These are phyloP conservation scores for Starmerella scarabaei DNA, from an alignment of 805 yeast species.

Conservation along the genomic window DNA sequence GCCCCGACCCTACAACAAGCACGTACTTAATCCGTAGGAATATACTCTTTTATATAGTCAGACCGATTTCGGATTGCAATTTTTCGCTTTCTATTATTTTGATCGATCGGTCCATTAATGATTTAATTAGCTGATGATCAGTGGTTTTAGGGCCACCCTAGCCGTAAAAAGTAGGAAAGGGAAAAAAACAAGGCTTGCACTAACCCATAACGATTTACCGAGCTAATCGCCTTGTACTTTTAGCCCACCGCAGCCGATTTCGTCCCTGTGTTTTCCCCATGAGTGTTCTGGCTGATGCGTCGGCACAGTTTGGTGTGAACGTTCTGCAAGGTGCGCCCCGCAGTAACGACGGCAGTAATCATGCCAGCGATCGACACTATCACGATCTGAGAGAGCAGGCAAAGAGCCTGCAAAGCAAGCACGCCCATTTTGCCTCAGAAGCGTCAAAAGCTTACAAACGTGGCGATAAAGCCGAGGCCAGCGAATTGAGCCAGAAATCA, in stretches of 20 bases:
- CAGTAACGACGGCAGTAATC: conserved; percentile 28
- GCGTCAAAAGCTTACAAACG: conserved; percentile 65
- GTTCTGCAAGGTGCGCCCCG: conserved; percentile 8
- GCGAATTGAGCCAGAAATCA: conserved; percentile 55
- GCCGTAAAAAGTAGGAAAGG: too few relatives aligned
- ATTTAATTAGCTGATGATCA: too few relatives aligned
- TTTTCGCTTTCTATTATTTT: too few relatives aligned
- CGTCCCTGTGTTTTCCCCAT: background rate
- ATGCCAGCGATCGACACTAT: conserved; percentile 36
- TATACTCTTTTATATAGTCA: too few relatives aligned
- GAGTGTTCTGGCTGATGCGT: conserved; percentile 8
- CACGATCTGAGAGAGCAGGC: conserved; percentile 54
- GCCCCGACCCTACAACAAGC: conserved; percentile 4
- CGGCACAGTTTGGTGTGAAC: conserved; percentile 7
- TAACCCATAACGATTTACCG: too few relatives aligned
- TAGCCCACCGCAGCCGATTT: background rate
- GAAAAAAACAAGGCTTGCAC: too few relatives aligned
- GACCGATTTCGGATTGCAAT: too few relatives aligned
- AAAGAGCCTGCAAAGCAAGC: conserved; percentile 46
- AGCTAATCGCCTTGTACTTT: too few relatives aligned
- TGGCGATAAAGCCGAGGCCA: conserved; percentile 66
- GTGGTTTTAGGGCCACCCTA: too few relatives aligned
- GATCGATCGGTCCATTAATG: too few relatives aligned
- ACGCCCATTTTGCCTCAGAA: conserved; percentile 42
- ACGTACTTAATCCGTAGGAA: background rate